Conservation (phyloP, 2,329 filamentous ascomycete genomes). For the Sphaerulina populicola region DNA sequence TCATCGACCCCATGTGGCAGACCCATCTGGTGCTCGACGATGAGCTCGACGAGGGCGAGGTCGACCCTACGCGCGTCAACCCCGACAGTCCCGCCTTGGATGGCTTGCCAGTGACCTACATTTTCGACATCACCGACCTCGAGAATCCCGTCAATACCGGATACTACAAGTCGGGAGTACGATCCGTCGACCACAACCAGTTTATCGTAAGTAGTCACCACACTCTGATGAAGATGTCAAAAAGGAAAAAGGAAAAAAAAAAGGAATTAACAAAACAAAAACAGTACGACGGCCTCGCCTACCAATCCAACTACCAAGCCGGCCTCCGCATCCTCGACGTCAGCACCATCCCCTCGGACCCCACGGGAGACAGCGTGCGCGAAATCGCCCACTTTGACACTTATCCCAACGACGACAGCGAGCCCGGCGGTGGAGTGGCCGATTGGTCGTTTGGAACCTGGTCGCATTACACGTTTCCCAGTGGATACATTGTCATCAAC, state of each 20-base stretch:
- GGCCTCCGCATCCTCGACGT: constrained; percentile 35
- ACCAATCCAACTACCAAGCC: constrained; percentile 35
- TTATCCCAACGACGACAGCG: constrained; percentile 44
- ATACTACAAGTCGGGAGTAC: constrained; percentile 32
- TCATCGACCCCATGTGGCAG: constrained; percentile 37
- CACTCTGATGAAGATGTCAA: too few relatives aligned
- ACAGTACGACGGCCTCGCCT: constrained; percentile 30
- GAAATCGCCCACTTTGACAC: constrained; percentile 47
- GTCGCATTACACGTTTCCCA: constrained; percentile 46
- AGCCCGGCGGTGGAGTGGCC: constrained; percentile 34
- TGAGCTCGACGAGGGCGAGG: constrained; percentile 44
- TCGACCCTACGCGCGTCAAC: constrained; percentile 7
- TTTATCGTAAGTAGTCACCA: constrained; percentile 26
- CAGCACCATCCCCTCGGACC: constrained; percentile 35
- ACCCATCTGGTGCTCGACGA: constrained; percentile 47
- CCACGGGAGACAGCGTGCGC: constrained; percentile 40
- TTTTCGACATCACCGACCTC: constrained; percentile 44
- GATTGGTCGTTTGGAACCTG: constrained; percentile 36
- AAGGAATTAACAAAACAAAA: too few relatives aligned
- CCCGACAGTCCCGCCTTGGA: constrained; percentile 13
- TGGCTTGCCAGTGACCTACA: constrained; percentile 36
- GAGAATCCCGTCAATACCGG: constrained; percentile 38
- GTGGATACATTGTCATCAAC: constrained; percentile 46
- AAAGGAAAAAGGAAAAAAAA: too few relatives aligned
- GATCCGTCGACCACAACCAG: constrained; percentile 39